Base-by-base conservation (phyloP, 305 asterid species). In the Rubia balearica region DNA sequence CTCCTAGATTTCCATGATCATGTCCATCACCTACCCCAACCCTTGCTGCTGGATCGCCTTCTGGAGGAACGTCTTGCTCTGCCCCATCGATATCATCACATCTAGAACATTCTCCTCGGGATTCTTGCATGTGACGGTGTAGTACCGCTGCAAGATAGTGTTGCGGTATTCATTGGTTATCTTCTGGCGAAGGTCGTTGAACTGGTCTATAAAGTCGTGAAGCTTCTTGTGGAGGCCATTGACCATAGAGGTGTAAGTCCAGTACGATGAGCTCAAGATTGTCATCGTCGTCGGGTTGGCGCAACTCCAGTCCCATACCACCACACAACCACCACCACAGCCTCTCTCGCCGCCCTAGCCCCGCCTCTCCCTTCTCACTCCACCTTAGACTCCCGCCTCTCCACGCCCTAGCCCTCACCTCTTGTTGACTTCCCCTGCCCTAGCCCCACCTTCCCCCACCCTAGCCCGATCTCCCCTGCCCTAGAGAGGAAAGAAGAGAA, bases 11-110 rank as follows among this genome's bases (percentile, higher is more conserved):
- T 86, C 90, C 90, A 82, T 73, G 21, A 86, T 77, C 5, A 88
- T 86, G 51, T 82, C 88, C 87, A 86, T 79, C 42, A 84, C 87
- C 68, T 84, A 87, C 17, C 88, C 90, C 55, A 87, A 79, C 45
- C 90, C 88, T 62, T 86, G 90, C 57, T 86, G 82, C 74, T 86
- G 90, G 40, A 86, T 86, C 62, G 90, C 90, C 76, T 86, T 86
- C 71, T 86, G 90, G 74, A 86, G 61, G 59, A 86, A 86, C 8
- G 82, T 81, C 70, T 85, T 88, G 49, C 90, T 85, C 67, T 85
- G 81, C 1, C 88, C 88, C 2, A 88, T 83, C 14, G 81, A 82
- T 9, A 85, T 85, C 33, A 85, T 65, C 0, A 71, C 65, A 45
- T 85, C 90, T 24, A 85, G 46, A 14, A 77, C 70, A 8, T 70